phyloP scores from a whole-genome alignment of 306 rosid species.

The Herpetospermum pedunculosum region DNA sequence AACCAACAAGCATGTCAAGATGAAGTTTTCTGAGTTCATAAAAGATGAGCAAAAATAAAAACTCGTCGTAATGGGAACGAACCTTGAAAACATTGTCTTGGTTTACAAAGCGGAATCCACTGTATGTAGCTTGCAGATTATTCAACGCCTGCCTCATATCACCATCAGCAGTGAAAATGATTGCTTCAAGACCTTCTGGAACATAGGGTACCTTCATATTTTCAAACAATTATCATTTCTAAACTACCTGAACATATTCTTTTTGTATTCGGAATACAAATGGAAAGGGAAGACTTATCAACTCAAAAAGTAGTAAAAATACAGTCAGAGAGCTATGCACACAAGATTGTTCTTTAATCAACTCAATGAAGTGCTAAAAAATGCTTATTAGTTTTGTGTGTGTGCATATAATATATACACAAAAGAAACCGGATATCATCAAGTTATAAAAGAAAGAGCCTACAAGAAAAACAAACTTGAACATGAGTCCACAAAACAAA shows the following conservation, averaged over 20 bases:
- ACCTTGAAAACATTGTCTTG: conserved; percentile 98
- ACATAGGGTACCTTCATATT: conserved; percentile 82
- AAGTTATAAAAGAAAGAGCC: background rate
- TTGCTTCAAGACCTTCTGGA: conserved; percentile 97
- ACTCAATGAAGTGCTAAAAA: background rate
- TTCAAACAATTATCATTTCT: conserved; percentile 15
- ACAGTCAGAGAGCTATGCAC: background rate
- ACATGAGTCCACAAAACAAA: background rate
- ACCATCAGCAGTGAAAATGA: conserved; percentile 97
- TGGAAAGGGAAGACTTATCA: background rate
- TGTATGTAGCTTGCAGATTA: conserved; percentile 88
- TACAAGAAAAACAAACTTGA: background rate
- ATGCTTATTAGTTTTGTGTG: background rate
- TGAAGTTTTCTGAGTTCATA: background rate
- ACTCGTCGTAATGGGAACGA: background rate
- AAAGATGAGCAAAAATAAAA: background rate
- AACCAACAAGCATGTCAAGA: conserved; percentile 13
- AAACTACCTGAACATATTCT: background rate
- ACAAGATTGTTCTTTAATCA: background rate
- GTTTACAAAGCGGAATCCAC: conserved; percentile 93
- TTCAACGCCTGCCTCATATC: conserved; percentile 99
- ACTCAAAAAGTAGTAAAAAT: background rate
- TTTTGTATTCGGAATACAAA: background rate
- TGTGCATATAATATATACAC: too few species aligned
- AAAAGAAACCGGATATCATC: background rate